Conservation (phyloP, 2,329 filamentous ascomycete genomes). For the Orbilia brochopaga region DNA sequence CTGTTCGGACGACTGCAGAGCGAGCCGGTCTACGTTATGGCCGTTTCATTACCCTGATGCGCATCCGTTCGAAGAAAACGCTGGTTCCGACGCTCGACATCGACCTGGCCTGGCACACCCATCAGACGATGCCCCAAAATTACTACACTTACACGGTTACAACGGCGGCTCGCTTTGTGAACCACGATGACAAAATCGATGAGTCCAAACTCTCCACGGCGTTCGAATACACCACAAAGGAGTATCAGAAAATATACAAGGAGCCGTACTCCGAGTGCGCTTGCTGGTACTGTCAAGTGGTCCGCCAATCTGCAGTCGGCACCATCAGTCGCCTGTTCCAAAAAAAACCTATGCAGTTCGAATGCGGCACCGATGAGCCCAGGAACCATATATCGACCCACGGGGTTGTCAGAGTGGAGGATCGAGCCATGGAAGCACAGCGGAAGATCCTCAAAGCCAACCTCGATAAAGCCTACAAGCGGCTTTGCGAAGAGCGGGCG, state of each 20-base stretch:
- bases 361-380: slow-evolving; percentile 31
- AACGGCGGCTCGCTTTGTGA: slow-evolving; percentile 66
- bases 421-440: slow-evolving; percentile 20
- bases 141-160: slow-evolving; percentile 69
- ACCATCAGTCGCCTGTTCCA: slow-evolving; percentile 25
- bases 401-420: slow-evolving; percentile 38
- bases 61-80: slow-evolving; percentile 59
- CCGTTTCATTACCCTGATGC: slow-evolving; percentile 69
- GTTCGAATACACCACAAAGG: slow-evolving; percentile 75
- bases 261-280: slow-evolving; percentile 77
- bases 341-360: slow-evolving; percentile 24
- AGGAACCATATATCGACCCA: slow-evolving; percentile 42
- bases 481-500: slow-evolving; percentile 35
- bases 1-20: slow-evolving; percentile 56
- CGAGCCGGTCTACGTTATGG: slow-evolving; percentile 59
- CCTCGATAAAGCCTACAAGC: slow-evolving; percentile 26
- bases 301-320: slow-evolving; percentile 36
- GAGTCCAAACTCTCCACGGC: slow-evolving; percentile 68
- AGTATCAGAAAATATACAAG: slow-evolving; percentile 69
- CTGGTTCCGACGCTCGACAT: slow-evolving; percentile 76
- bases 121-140: slow-evolving; percentile 70
- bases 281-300: slow-evolving; percentile 80
- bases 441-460: slow-evolving; percentile 30
- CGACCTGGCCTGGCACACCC: slow-evolving; percentile 80
- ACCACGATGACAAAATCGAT: slow-evolving; percentile 84